Evolutionary conservation across 441 rosid species (phyloP), one percentile per base, ranked within the genome.

Genomic region (Populus hybrid): DNA sequence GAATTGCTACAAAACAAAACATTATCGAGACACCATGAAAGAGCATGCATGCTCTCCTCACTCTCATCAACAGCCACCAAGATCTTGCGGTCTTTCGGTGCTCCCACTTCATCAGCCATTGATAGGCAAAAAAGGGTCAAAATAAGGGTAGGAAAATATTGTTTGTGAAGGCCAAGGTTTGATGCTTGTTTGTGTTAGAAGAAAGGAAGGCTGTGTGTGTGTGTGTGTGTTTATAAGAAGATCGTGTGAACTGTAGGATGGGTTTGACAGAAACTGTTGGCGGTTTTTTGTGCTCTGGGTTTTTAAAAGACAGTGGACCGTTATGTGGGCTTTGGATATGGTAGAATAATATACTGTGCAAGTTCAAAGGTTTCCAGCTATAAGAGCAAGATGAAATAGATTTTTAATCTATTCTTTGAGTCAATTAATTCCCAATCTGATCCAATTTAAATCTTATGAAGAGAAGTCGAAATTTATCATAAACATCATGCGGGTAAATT

Each of bases 1-100:
- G 76, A 69, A 70, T 79, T 30, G 10, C 71, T 77, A 74, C 81
- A 80, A 30, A 81, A 38, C n/a, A 89, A 32, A 23, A 77, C 70
- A 69, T 91, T 89, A 34, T 81, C 73, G 21, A 88, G 84, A 26
- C 87, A 88, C 95, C 95, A 91, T 3, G 86, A 78, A 26, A 91
- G 87, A 23, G 95, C 95, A 36, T 88, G 76, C 83, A 82, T 81
- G 85, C 95, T 91, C 81, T 91, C 92, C 59, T 83, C 91, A 23
- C 92, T 78, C 74, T 88, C 88, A 78, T 89, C 92, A 26, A 91
- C 88, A 1, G 92, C 93, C 86, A 88, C 93, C 61, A 91, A 77
- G 24, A 89, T 79, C 81, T 81, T 88, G 68, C 89, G 77, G 57
- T 14, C 57, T 50, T 0, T 14, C 18, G 57, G 57, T 50, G 6